Conservation (phyloP, 202 grass and related monocot genomes). For the Panicum hallii region DNA sequence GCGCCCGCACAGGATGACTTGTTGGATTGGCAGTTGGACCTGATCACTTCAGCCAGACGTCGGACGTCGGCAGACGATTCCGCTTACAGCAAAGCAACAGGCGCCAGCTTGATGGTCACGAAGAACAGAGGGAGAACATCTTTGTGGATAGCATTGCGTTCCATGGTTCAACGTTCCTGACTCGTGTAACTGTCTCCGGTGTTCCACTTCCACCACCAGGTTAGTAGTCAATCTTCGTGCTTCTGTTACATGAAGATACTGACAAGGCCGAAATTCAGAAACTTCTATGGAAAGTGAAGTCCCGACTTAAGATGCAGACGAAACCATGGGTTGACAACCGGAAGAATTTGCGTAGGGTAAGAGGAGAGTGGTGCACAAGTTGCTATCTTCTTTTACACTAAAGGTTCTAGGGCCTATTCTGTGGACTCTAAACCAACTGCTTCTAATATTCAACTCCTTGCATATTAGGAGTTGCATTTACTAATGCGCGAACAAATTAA, state of each 20-base stretch:
- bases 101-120: constrained; percentile 4
- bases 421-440: neutral
- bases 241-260: neutral
- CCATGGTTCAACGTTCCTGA: constrained; percentile 11
- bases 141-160: constrained; percentile 3
- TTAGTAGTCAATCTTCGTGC: constrained; percentile 14
- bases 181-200: neutral
- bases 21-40: constrained; percentile 20
- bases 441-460: constrained; percentile 6
- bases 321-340: constrained; percentile 15
- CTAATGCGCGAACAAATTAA: neutral
- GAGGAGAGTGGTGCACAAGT: neutral
- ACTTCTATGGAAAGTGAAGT: constrained; percentile 14
- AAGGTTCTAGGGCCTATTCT: neutral
- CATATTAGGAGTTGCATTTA: neutral
- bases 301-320: constrained; percentile 20
- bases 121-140: neutral
- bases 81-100: neutral
- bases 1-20: constrained; percentile 28
- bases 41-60: constrained; percentile 25
- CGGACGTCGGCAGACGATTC: constrained; percentile 11
- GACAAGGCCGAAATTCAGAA: constrained; percentile 24
- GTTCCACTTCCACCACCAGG: neutral
- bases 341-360: constrained; percentile 1
- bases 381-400: constrained; percentile 16